Conservation (phyloP, 2,329 filamentous ascomycete species). For the Dactylellina parvicollis region DNA sequence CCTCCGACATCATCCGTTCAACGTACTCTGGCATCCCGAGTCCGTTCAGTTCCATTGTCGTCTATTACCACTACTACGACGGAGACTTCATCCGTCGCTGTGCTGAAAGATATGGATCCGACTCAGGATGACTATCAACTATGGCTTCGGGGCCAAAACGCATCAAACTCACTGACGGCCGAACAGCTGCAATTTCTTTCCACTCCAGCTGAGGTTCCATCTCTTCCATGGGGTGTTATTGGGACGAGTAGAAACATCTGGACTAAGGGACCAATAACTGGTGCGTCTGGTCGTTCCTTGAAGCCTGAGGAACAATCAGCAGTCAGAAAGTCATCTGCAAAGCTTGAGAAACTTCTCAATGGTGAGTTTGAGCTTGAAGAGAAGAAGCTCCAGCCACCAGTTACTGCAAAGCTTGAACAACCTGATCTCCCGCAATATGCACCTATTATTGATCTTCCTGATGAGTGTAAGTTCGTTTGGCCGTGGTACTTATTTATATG, state of each 20-base stretch:
- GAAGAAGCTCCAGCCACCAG: background rate
- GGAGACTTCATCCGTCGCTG: background rate
- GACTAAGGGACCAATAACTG: background rate
- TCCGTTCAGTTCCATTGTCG: conserved; percentile 1
- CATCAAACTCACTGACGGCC: background rate
- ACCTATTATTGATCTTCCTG: conserved; percentile 27
- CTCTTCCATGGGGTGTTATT: conserved; percentile 10
- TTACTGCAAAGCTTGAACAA: background rate
- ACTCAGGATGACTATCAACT: conserved; percentile 35
- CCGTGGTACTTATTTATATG: background rate
- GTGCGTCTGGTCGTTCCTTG: background rate
- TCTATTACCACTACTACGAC: background rate
- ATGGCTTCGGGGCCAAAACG: conserved; percentile 7
- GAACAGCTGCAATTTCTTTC: conserved; percentile 17
- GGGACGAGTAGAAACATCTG: conserved; percentile 12
- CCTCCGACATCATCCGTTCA: conserved; percentile 13
- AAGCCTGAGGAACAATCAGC: background rate
- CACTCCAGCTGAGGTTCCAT: conserved; percentile 2
- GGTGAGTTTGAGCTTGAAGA: conserved; percentile 1
- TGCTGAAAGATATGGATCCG: conserved; percentile 22
- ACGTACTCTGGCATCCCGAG: conserved; percentile 1
- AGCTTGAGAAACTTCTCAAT: conserved; percentile 11
- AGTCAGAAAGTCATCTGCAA: background rate
- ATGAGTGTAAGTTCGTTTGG: conserved; percentile 27
- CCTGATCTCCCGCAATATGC: conserved; percentile 1